Conservation (phyloP, 306 rosid genomes). For the Alnus rubra region DNA sequence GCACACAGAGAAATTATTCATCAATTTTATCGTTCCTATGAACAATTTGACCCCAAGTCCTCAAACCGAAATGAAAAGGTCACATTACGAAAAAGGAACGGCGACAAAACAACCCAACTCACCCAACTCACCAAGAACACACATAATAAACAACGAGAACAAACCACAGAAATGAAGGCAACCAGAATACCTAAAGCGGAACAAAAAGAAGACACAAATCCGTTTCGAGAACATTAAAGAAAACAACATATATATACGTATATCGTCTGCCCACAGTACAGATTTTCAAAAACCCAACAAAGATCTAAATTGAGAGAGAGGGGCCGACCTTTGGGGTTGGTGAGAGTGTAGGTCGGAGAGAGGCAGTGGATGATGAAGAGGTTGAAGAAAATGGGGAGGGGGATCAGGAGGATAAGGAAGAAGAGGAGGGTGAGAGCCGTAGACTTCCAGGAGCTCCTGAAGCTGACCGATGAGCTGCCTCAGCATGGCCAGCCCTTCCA, state of each 20-base stretch:
- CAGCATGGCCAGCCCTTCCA: constrained; percentile 85
- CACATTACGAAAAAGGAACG: not conserved
- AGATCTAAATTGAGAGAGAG: constrained; percentile 38
- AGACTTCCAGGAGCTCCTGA: constrained; percentile 58
- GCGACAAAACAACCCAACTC: constrained; percentile 11
- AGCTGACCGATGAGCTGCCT: constrained; percentile 86
- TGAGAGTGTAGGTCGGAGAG: constrained; percentile 35
- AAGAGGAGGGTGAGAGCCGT: constrained; percentile 37
- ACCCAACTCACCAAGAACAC: constrained; percentile 7
- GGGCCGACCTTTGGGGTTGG: constrained; percentile 48
- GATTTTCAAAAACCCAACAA: constrained; percentile 10
- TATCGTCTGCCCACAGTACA: not conserved
- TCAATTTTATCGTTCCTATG: not conserved
- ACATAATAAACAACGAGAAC: not conserved
- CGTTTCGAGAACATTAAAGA: not conserved
- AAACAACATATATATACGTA: not conserved
- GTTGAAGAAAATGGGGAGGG: constrained; percentile 22
- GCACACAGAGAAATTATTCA: not conserved
- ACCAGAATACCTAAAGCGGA: not conserved
- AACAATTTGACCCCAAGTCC: constrained; percentile 1
- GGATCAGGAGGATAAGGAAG: constrained; percentile 14
- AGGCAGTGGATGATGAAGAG: constrained; percentile 30
- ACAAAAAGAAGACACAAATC: no score
- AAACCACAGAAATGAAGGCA: not conserved
- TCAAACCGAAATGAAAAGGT: not conserved